Percentiles rank a stretch among this genome's conserved stretches.
Evolutionary conservation across 176 grass and related monocot genomes (phyloP).

Genomic region (Rhynchospora breviuscula): DNA sequence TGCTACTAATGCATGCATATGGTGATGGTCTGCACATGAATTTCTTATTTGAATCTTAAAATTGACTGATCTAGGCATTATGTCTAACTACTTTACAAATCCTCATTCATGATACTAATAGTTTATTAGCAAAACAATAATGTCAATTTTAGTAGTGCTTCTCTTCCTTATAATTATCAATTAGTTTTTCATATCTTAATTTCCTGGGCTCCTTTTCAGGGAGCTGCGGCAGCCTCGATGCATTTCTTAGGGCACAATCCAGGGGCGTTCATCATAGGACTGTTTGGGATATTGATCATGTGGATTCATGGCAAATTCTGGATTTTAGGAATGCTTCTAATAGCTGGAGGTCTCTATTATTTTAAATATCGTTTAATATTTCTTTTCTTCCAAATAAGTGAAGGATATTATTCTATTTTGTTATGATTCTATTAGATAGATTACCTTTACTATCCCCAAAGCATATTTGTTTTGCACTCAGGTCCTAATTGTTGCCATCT

Average conservation of each 20-base stretch:
- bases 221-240: conserved; percentile 59
- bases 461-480: not conserved
- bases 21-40: not conserved
- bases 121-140: not conserved
- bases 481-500: not conserved
- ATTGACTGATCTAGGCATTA: not conserved
- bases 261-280: conserved; percentile 72
- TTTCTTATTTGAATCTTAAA: not conserved
- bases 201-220: conserved; percentile 40
- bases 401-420: not conserved
- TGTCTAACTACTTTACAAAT: not conserved
- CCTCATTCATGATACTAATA: not conserved
- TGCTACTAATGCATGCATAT: not conserved
- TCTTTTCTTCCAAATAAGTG: not conserved
- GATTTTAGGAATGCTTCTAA: conserved; percentile 82
- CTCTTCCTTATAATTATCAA: not conserved
- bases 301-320: conserved; percentile 97
- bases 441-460: too few species aligned
- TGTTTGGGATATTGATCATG: conserved; percentile 85
- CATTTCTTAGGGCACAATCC: conserved; percentile 76
- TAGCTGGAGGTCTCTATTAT: conserved; percentile 66
- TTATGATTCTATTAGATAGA: not conserved
- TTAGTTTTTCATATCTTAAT: not conserved
- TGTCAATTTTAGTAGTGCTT: not conserved
- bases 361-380: not conserved